phyloP scores from a whole-genome alignment of 73 alveolate species.

The Paraurostyla sp. region DNA sequence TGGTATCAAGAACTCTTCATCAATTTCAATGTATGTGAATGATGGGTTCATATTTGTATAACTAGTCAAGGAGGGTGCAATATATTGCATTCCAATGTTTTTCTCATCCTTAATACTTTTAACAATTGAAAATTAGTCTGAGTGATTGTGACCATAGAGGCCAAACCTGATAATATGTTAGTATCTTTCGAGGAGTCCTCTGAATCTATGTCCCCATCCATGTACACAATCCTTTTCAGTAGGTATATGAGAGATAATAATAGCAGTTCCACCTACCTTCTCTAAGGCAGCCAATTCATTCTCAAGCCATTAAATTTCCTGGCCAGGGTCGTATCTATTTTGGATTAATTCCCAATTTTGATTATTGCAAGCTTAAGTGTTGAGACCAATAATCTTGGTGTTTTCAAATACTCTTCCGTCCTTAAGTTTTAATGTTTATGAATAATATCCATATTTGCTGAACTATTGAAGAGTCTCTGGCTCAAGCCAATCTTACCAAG shows the following conservation, averaged over 20 bases:
- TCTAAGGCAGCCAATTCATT: slow-evolving; percentile 48
- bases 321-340: slow-evolving; percentile 65
- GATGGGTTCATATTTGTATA: slow-evolving; percentile 50
- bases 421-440: slow-evolving; percentile 45
- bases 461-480: slow-evolving; percentile 30
- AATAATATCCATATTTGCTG: slow-evolving; percentile 32
- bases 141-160: slow-evolving; percentile 73
- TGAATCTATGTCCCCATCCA: slow-evolving; percentile 57
- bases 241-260: slow-evolving; percentile 67
- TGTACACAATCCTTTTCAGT: slow-evolving; percentile 55
- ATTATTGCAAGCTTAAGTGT: slow-evolving; percentile 72
- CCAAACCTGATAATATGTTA: slow-evolving; percentile 58
- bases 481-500: slow-evolving; percentile 65
- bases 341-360: slow-evolving; percentile 51
- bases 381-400: slow-evolving; percentile 59
- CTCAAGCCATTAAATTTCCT: slow-evolving; percentile 66
- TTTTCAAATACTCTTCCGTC: slow-evolving; percentile 2
- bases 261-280: slow-evolving; percentile 51
- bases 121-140: slow-evolving; percentile 12
- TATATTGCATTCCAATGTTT: slow-evolving; percentile 40
- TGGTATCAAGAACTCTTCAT: slow-evolving; percentile 65
- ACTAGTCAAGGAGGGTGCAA: slow-evolving; percentile 66
- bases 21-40: slow-evolving; percentile 58
- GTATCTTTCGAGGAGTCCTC: slow-evolving; percentile 70
- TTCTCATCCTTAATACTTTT: slow-evolving; percentile 20